Base-by-base conservation (phyloP, 345 rosid species). In the Ailanthus altissimus region DNA sequence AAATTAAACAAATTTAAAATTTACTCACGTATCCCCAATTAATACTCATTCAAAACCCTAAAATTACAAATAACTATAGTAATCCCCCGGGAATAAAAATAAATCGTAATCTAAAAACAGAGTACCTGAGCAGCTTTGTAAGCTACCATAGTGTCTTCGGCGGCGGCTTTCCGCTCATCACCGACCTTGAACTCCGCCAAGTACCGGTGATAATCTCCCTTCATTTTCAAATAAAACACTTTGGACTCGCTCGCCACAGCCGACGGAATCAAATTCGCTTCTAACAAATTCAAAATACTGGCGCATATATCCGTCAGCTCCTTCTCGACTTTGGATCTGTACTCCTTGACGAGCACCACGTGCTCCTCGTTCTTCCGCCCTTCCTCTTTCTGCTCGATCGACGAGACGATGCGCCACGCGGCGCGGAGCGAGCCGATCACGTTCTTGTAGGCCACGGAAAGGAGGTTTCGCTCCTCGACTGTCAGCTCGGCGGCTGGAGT, bases 351-450 rank as follows among this genome's bases (percentile, higher is more conserved):
- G 2, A 94, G 93, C 66, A 83, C 80, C 49, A 89, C 98, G 79
- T 93, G 98, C 3, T 94, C 98, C 32, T 94, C 98, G 89, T 94
- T 93, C 91, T 91, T 91, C 54, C 98, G 78, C 1, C 94, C 90
- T 73, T 94, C 98, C 75, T 94, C 98, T 79, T 94, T 94, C 88
- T 92, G 97, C 86, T 94, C 98, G 73, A 94, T 94, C 74, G 98
- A 94, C 0, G 97, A 91, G 8, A 93, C 95, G 76, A 94, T 94
- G 46, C 98, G 88, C 98, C 98, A 94, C 4, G 98, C 98, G 3
- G 98, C 98, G 2, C 98, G 95, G 25, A 94, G 96, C 54, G 98
- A 93, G 50, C 98, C 98, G 86, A 94, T 94, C 75, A 94, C 98
- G 96, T 94, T 94, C 82, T 94, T 93, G 85, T 91, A 94, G 42